Evolutionary conservation across 441 rosid species (phyloP).

Genomic region (Macaranga tanarius): DNA sequence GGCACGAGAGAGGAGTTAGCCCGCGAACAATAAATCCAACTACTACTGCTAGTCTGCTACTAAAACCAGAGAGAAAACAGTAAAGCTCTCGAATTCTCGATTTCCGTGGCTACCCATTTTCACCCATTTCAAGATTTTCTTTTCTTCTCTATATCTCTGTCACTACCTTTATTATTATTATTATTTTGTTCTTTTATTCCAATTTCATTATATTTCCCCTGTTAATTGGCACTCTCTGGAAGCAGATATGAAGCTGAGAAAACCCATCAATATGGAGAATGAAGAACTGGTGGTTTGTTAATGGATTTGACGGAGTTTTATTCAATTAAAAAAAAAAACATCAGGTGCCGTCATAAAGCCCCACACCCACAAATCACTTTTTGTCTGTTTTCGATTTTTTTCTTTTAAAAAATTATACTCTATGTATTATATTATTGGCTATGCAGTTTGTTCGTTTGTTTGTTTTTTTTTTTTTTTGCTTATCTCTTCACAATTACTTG

Average conservation of each 20-base stretch:
- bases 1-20: background rate
- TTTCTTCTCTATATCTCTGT: background rate
- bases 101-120: constrained; percentile 15
- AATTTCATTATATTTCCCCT: background rate
- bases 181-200: background rate
- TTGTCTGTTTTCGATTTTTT: constrained; percentile 21
- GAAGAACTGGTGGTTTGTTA: background rate
- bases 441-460: too few species aligned
- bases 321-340: constrained; percentile 14
- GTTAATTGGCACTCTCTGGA: background rate
- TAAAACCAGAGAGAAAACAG: background rate
- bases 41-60: too few species aligned
- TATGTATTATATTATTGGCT: background rate
- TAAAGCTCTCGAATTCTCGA: background rate
- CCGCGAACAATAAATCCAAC: background rate
- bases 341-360: constrained; percentile 26
- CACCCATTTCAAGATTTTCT: constrained; percentile 30
- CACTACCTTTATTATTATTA: background rate
- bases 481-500: background rate
- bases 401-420: background rate
- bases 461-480: background rate
- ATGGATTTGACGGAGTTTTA: background rate
- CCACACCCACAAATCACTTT: constrained; percentile 20
- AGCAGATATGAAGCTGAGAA: background rate
- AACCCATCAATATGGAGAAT: background rate